Base-by-base conservation (phyloP, 352 stramenopile genomes). In the Aphanomyces invadans region DNA sequence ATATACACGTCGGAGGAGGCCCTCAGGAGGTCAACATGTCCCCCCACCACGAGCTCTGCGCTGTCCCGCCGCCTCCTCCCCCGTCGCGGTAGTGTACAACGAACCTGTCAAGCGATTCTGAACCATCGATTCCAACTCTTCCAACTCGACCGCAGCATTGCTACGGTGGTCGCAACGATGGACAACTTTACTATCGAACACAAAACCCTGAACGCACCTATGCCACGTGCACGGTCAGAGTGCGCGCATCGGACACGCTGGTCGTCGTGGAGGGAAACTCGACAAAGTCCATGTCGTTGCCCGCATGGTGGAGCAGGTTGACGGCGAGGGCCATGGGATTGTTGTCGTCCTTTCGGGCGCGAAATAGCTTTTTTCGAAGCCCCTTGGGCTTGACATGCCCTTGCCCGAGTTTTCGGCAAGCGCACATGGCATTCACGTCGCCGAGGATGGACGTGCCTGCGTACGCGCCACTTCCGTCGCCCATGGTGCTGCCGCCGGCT, bases 91-190 rank as follows among this genome's bases (percentile, higher is more conserved):
- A n/a, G n/a, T n/a, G n/a, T n/a, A n/a, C n/a, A n/a, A n/a, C n/a
- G n/a, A n/a, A n/a, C n/a, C n/a, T n/a, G n/a, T n/a, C n/a, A n/a
- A n/a, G n/a, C n/a, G n/a, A n/a, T n/a, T n/a, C n/a, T n/a, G n/a
- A n/a, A n/a, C n/a, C n/a, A n/a, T n/a, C n/a, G n/a, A n/a, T n/a
- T n/a, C n/a, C n/a, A n/a, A n/a, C n/a, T n/a, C n/a, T n/a, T n/a
- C n/a, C n/a, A n/a, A n/a, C n/a, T n/a, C 76, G 7, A 86, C 65
- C 1, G 81, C 53, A 31, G 79, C 81, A 33, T 78, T 86, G 23
- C 54, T 69, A n/a, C 74, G 74, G 28, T 79, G 70, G 36, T 83
- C 76, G 33, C 77, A 74, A n/a, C 76, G 65, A 38, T 86, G 77
- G 10, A 83, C 48, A 49, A 81, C 12, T 11, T 71, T 62, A 2